Conservation (phyloP, 331 rosid species). For the Malus hybrid region DNA sequence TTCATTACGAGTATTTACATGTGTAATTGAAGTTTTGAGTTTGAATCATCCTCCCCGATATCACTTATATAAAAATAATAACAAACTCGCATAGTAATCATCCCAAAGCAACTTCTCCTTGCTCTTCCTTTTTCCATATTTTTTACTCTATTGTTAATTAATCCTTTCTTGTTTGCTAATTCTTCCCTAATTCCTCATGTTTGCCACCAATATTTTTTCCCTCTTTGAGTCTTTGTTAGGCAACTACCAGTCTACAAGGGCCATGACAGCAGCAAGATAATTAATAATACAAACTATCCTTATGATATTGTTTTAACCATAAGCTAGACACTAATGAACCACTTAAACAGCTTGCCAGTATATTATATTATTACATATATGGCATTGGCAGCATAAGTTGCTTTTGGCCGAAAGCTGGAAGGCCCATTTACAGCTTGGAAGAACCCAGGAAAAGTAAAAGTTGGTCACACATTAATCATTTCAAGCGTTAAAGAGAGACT, state of each 20-base stretch:
- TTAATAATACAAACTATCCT: neutral
- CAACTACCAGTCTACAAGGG: neutral
- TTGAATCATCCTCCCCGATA: neutral
- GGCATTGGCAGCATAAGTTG: neutral
- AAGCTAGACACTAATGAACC: neutral
- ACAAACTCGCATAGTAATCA: no score
- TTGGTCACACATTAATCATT: conserved; percentile 1
- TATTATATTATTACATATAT: neutral
- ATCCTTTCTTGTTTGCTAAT: no score
- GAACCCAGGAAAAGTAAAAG: neutral
- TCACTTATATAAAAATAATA: no score
- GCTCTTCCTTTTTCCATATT: neutral
- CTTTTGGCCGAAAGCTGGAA: conserved; percentile 23
- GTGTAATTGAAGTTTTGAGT: no score
- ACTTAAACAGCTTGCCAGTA: neutral
- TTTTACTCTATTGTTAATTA: no score
- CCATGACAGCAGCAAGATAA: neutral
- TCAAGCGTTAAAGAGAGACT: neutral
- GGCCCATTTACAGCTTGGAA: neutral
- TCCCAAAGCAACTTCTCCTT: neutral
- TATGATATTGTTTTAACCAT: neutral
- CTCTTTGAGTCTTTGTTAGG: no score
- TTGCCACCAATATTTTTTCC: no score
- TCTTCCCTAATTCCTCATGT: no score
- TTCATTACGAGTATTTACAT: no score